These are phyloP conservation scores for Hymenoscyphus scutula DNA, from an alignment of 2,329 filamentous ascomycete species.

Conservation along the genomic window DNA sequence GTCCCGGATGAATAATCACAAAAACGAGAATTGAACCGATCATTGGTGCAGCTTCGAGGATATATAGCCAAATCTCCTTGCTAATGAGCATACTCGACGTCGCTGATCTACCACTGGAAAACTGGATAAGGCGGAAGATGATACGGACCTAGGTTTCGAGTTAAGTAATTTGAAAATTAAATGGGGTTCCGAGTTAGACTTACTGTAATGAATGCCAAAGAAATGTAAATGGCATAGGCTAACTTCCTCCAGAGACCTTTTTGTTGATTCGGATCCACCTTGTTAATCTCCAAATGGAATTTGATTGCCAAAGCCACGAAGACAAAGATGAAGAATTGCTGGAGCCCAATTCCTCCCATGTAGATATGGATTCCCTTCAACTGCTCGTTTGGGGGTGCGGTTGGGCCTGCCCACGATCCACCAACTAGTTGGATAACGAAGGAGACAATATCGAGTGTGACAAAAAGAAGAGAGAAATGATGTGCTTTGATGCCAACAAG, in stretches of 20 bases:
- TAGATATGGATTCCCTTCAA: conserved; percentile 45
- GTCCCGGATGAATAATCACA: conserved; percentile 9
- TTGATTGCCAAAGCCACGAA: conserved; percentile 43
- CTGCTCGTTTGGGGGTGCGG: conserved; percentile 14
- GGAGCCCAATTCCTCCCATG: conserved; percentile 53
- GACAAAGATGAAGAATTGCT: conserved; percentile 48
- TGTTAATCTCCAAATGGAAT: conserved; percentile 37
- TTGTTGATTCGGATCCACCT: conserved; percentile 32
- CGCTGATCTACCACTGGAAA: conserved; percentile 1
- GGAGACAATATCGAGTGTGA: conserved; percentile 44
- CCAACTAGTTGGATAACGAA: conserved; percentile 35
- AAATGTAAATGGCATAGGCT: conserved; percentile 42
- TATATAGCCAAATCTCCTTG: conserved; percentile 3
- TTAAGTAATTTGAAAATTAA: too few species aligned
- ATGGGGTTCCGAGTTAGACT: too few species aligned
- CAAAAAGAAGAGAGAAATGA: conserved; percentile 43
- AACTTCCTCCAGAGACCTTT: conserved; percentile 23
- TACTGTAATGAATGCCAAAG: conserved; percentile 44
- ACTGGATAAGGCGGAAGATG: conserved; percentile 12
- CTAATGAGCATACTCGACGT: conserved; percentile 5
- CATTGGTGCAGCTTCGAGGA: conserved; percentile 12
- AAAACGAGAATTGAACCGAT: neutral
- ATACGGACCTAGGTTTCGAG: neutral
- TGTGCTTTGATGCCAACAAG: conserved; percentile 32
- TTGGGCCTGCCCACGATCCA: conserved; percentile 18